Evolutionary conservation across 805 yeast genomes (phyloP).

Genomic region (Candida verbasci): DNA sequence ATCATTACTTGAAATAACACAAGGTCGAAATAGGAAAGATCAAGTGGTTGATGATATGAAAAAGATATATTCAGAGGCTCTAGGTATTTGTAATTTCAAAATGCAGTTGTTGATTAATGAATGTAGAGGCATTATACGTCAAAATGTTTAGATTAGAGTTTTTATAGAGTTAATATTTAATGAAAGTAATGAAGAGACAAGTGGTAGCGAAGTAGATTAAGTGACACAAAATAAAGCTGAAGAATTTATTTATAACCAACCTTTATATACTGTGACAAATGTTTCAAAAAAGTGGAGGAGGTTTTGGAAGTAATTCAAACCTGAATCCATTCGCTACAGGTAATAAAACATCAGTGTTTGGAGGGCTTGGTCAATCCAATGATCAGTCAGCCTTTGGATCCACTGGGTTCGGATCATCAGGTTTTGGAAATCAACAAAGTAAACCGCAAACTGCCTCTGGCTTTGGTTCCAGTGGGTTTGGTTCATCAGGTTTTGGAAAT

Average conservation of each 20-base stretch:
- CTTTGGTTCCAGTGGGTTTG: constrained; percentile 11
- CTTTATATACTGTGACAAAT: background rate
- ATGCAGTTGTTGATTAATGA: constrained; percentile 28
- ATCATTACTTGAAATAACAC: constrained; percentile 61
- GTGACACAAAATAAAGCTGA: too few species aligned
- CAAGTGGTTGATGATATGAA: constrained; percentile 46
- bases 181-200: background rate
- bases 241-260: too few species aligned
- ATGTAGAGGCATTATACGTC: constrained; percentile 12
- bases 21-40: constrained; percentile 51
- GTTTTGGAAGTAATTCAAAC: constrained; percentile 12
- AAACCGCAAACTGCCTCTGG: constrained; percentile 6
- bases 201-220: background rate
- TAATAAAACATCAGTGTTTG: constrained; percentile 7
- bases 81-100: constrained; percentile 41
- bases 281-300: constrained; percentile 12
- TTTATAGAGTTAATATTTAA: background rate
- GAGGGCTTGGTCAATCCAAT: constrained; percentile 8
- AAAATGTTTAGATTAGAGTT: background rate
- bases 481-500: constrained; percentile 10
- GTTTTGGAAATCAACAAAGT: constrained; percentile 16
- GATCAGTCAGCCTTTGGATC: constrained; percentile 12
- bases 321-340: constrained; percentile 9
- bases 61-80: constrained; percentile 39
- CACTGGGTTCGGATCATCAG: constrained; percentile 12